Conservation (phyloP, 768 basidiomycete genomes). For the Sporobolomyces phaffii region DNA sequence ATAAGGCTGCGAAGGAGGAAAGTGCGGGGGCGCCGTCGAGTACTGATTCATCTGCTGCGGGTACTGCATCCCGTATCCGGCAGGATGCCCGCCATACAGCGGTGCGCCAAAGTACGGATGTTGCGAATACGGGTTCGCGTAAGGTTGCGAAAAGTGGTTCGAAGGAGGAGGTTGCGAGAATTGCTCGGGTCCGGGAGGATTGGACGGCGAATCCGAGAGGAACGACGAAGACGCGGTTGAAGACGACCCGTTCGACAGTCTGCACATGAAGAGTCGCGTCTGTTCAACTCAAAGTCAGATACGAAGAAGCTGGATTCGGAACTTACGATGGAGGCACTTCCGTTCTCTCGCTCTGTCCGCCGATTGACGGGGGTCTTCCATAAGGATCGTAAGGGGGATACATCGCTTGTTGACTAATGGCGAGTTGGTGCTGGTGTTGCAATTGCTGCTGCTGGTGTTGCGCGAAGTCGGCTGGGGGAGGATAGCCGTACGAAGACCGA, state of each 20-base stretch:
- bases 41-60: no score
- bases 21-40: no score
- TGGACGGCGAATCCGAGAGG: neutral
- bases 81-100: no score
- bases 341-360: neutral
- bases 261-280: neutral
- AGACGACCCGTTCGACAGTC: constrained; percentile 1
- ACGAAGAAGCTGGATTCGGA: no score
- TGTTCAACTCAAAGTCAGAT: neutral
- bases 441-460: constrained; percentile 1
- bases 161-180: no score
- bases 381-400: neutral
- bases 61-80: no score
- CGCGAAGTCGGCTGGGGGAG: neutral
- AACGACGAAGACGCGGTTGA: constrained; percentile 6
- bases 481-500: neutral
- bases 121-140: no score
- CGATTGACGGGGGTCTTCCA: neutral
- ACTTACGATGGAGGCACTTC: constrained; percentile 15
- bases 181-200: no score
- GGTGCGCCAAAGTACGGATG: no score
- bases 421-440: constrained; percentile 20
- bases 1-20: no score
- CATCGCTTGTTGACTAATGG: constrained; percentile 1
- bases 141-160: no score